A percentile compares a stretch with the other conserved stretches of the same genome.
Evolutionary conservation across 1,284 basidiomycete genomes (phyloP).

Genomic region (Megacollybia platyphylla): DNA sequence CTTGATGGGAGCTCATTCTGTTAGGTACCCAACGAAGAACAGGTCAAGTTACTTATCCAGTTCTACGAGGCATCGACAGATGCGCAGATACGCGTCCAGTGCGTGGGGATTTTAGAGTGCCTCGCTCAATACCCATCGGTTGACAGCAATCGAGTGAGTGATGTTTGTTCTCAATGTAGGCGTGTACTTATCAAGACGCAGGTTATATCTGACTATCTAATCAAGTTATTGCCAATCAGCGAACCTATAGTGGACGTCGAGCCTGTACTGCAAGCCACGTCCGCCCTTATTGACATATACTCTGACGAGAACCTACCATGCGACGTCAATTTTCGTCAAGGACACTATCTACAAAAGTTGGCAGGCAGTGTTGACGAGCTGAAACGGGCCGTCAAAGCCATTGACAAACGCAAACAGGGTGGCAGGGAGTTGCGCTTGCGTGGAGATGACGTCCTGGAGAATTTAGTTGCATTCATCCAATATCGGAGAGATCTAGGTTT

Average conservation of each 20-base stretch:
- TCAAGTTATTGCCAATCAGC: conserved; percentile 39
- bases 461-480: conserved; percentile 80
- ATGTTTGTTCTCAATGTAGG: conserved; percentile 6
- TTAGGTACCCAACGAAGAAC: conserved; percentile 41
- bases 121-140: conserved; percentile 61
- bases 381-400: conserved; percentile 41
- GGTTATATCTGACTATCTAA: conserved; percentile 57
- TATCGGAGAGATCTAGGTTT: conserved; percentile 58
- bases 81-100: conserved; percentile 52
- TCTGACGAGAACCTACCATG: conserved; percentile 81
- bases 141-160: conserved; percentile 57
- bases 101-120: conserved; percentile 73
- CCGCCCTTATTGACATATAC: conserved; percentile 89
- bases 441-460: conserved; percentile 70
- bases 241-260: conserved; percentile 44
- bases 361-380: conserved; percentile 42
- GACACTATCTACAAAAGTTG: conserved; percentile 40
- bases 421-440: conserved; percentile 42
- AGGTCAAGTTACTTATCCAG: conserved; percentile 56
- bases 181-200: conserved; percentile 15
- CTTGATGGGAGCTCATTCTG: neutral
- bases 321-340: conserved; percentile 70
- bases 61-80: conserved; percentile 46
- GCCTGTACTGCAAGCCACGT: conserved; percentile 68
- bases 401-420: conserved; percentile 44